Base-by-base conservation (phyloP, 2,329 filamentous ascomycete genomes). In the Cladosporium velox region DNA sequence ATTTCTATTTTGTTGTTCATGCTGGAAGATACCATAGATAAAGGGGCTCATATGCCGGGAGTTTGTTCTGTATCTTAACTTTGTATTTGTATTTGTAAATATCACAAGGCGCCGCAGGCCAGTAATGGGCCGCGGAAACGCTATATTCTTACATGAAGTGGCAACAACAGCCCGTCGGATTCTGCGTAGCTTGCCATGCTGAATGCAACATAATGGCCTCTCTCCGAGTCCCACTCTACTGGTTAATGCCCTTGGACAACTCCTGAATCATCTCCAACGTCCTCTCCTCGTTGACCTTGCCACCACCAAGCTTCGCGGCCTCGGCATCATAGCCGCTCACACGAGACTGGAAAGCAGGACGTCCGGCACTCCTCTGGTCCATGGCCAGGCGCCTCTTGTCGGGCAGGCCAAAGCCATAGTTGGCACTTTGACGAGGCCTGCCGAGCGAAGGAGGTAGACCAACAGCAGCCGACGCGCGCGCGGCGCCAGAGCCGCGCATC, bases 351-450 rank as follows among this genome's bases (percentile, higher is more conserved):
- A 55, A 32, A n/a, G 15, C 52, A 21, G 28, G 28, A 11, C 52
- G 28, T 10, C 26, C 26, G 32, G 30, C 34, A 47, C 8, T 47
- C 41, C 41, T 47, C 34, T 58, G 18, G 15, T 49, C 62, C 34
- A 18, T 32, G 2, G 55, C 63, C 55, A 51, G 10, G 10, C 55
- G 55, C n/a, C 70, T 70, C 60, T 66, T 66, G 41, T 74, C 71
- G 4, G 74, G 72, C 66, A 76, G 54, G 11, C 61, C 65, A 35
- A 52, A 66, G 2, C 74, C 74, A 59, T 69, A 75, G 64, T 74
- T 75, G 2, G 73, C 70, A 44, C 26, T 67, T 64, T 28, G 59
- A 15, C 61, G 59, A 11, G 44, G 49, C 34, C 67, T 70, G 3
- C 69, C 67, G 6, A 66, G 63, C 15, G 64, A 55, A 26, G 67